These are phyloP conservation scores for Quillaja saponaria DNA, from an alignment of 306 rosid genomes.

Conservation along the genomic window DNA sequence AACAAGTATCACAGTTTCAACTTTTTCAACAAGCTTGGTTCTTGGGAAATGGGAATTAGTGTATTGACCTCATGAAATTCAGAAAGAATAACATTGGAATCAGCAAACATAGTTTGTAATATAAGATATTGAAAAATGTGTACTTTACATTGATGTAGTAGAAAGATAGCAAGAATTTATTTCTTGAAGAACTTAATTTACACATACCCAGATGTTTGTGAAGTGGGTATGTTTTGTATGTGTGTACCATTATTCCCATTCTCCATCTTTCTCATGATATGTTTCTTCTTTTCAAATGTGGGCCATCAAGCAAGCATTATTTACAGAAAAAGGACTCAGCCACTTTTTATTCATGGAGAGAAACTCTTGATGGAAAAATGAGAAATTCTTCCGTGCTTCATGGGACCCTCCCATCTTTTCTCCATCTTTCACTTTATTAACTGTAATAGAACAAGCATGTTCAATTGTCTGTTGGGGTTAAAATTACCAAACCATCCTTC, in stretches of 20 bases:
- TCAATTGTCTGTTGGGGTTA: slow-evolving; percentile 63
- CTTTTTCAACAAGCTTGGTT: slow-evolving; percentile 37
- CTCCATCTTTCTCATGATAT: slow-evolving; percentile 39
- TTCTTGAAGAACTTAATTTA: slow-evolving; percentile 34
- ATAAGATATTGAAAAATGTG: slow-evolving; percentile 35
- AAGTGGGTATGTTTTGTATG: slow-evolving; percentile 37
- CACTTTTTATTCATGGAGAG: slow-evolving; percentile 42
- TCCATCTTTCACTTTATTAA: slow-evolving; percentile 38
- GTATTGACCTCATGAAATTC: slow-evolving; percentile 39
- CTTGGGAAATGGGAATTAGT: slow-evolving; percentile 40
- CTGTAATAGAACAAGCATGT: slow-evolving; percentile 46
- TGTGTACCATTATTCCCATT: slow-evolving; percentile 45
- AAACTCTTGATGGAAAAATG: slow-evolving; percentile 39
- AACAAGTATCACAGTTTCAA: slow-evolving; percentile 51
- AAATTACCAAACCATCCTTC: slow-evolving; percentile 51
- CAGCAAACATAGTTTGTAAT: slow-evolving; percentile 50
- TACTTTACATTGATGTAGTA: slow-evolving; percentile 23
- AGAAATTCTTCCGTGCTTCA: slow-evolving; percentile 39
- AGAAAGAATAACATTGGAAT: slow-evolving; percentile 41
- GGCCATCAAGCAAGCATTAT: slow-evolving; percentile 37
- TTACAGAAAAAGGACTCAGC: slow-evolving; percentile 28
- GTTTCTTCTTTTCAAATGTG: slow-evolving; percentile 44
- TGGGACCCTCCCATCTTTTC: slow-evolving; percentile 51
- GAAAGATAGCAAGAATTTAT: slow-evolving; percentile 22
- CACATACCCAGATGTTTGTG: slow-evolving; percentile 19